Evolutionary conservation across 177 flowering plant species (phyloP), one percentile per base, ranked within the genome.

Genomic region (Vitis hybrid): DNA sequence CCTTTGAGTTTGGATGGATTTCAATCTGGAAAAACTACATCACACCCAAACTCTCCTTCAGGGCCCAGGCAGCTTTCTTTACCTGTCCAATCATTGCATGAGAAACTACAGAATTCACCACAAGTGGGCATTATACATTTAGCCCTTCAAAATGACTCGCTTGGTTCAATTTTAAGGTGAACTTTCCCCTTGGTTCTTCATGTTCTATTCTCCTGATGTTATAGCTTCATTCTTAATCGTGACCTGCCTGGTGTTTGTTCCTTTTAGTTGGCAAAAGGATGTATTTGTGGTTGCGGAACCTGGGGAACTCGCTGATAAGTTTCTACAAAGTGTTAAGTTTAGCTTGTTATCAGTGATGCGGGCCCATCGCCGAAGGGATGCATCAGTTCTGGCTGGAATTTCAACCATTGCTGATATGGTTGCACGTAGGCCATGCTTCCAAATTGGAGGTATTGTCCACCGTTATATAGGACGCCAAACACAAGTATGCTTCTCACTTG

Each of bases 251-350:
- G 71, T 63, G 21, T 74, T 35, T 55, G 57, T 54, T 30, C 61
- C 65, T 11, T 84, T 3, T 80, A 96, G 99, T 81, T 96, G 99
- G 99, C 97, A 92, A 81, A 96, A 92, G 84, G 99, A 96, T 83
- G 98, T 96, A 18, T 96, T 96, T 83, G 99, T 96, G 81, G 97
- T 94, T 70, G 98, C 99, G 64, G 99, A 96, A 77, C 99, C 99
- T 67, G 99, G 98, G 69, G 99, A 94, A 65, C 94, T 88, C 67
- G 98, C 98, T 24, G 97, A 92, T 6, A 89, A 82, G 78, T 96
- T 96, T 80, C 73, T 96, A 56, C 95, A 85, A 74, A 91, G 87
- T 81, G 98, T 90, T 51, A 94, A 94, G 71, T 70, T 75, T 61
- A 90, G 92, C 77, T 75, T 90, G 68, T 68, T 86, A 58, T 77